A percentile compares a stretch with the other conserved stretches of the same genome.
Evolutionary conservation across 1,284 basidiomycete genomes (phyloP).

Genomic region (Hymenochaete sp.): DNA sequence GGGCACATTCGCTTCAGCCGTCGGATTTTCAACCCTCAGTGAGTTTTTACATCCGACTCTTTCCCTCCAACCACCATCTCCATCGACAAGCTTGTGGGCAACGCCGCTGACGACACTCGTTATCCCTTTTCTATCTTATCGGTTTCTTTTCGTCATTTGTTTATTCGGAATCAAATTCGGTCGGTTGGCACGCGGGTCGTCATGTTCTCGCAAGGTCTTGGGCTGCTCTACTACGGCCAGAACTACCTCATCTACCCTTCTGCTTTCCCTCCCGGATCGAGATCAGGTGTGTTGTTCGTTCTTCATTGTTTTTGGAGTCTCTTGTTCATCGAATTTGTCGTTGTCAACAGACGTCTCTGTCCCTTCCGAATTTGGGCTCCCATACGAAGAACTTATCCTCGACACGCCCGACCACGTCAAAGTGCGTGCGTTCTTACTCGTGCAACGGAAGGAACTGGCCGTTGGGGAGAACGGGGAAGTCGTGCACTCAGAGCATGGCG

Average conservation of each 20-base stretch:
- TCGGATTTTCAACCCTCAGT: constrained; percentile 61
- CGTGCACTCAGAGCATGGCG: constrained; percentile 17
- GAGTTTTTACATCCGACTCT: no score
- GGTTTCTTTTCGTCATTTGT: neutral
- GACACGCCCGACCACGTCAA: constrained; percentile 52
- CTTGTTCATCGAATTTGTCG: no score
- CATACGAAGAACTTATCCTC: constrained; percentile 68
- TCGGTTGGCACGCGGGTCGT: constrained; percentile 2
- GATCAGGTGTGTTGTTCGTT: constrained; percentile 53
- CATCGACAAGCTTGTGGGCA: no score
- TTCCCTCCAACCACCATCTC: no score
- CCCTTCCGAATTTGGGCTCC: constrained; percentile 62
- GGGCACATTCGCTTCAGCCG: constrained; percentile 63
- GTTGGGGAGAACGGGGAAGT: constrained; percentile 20
- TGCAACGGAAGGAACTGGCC: constrained; percentile 34
- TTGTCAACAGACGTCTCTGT: constrained; percentile 50
- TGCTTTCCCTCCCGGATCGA: constrained; percentile 77
- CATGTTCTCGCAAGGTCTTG: constrained; percentile 40
- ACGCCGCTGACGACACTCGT: no score
- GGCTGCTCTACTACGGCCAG: constrained; percentile 79
- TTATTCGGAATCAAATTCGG: neutral
- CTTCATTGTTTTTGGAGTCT: no score
- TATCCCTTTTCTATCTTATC: neutral
- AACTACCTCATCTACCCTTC: constrained; percentile 85
- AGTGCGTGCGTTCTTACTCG: constrained; percentile 54